Conservation (phyloP, 768 basidiomycete species). For the Agaricus bisporus region DNA sequence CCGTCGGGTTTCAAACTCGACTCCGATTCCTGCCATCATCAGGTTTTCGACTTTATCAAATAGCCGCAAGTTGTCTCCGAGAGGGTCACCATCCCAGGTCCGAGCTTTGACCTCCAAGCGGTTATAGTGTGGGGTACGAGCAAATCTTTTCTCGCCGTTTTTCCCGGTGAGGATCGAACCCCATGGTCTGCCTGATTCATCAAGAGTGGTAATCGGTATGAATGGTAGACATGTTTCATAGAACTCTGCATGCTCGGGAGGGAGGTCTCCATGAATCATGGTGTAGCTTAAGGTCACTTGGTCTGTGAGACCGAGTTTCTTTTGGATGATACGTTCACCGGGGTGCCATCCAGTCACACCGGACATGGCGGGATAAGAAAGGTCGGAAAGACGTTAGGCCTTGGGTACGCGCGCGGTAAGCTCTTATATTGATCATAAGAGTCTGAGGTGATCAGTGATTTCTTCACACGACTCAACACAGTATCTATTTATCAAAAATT, state of each 20-base stretch:
- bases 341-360: constrained; percentile 40
- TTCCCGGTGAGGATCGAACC: constrained; percentile 43
- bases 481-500: too few species aligned
- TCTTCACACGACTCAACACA: too few species aligned
- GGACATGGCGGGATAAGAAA: constrained; percentile 13
- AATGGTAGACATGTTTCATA: constrained; percentile 45
- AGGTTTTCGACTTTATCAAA: constrained; percentile 17
- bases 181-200: constrained; percentile 49
- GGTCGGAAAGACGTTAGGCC: background rate
- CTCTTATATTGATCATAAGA: too few species aligned
- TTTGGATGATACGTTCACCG: constrained; percentile 47
- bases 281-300: constrained; percentile 24
- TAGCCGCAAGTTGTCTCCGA: constrained; percentile 28
- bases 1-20: constrained; percentile 49
- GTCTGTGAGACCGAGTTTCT: constrained; percentile 35
- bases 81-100: constrained; percentile 53
- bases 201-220: constrained; percentile 51
- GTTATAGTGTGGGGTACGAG: constrained; percentile 28
- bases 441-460: too few species aligned
- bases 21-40: constrained; percentile 52
- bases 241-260: constrained; percentile 43
- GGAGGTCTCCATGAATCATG: constrained; percentile 39
- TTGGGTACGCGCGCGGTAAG: too few species aligned
- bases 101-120: constrained; percentile 32
- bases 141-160: constrained; percentile 42